These are phyloP conservation scores for Linum trigynum DNA, from an alignment of 345 rosid species.

Conservation along the genomic window DNA sequence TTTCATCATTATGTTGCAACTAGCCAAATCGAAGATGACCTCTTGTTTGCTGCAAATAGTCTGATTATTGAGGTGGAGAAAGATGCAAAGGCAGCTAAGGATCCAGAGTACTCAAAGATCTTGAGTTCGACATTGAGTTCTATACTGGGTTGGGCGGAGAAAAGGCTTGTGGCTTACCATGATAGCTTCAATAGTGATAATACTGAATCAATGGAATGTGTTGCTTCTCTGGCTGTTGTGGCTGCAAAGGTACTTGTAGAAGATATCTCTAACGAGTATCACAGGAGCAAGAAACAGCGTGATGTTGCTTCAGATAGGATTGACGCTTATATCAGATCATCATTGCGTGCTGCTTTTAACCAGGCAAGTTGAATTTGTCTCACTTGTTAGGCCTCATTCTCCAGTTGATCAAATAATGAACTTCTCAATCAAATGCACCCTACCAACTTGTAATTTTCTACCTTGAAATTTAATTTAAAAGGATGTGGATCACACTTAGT, in stretches of 20 bases:
- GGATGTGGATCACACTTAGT: not conserved
- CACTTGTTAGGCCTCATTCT: conserved; percentile 7
- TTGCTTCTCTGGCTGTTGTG: conserved; percentile 5
- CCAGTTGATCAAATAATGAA: not conserved
- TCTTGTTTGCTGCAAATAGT: conserved; percentile 7
- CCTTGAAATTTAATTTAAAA: not conserved
- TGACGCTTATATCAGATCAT: conserved; percentile 6
- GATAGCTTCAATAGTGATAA: conserved; percentile 10
- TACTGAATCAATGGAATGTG: conserved; percentile 2
- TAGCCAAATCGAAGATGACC: conserved; percentile 7
- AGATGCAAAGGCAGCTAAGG: conserved; percentile 8
- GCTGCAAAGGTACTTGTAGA: conserved; percentile 6
- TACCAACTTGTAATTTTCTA: not conserved
- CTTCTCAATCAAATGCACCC: not conserved
- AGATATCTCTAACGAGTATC: conserved; percentile 9
- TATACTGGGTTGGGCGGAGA: conserved; percentile 5
- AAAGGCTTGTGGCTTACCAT: conserved; percentile 5
- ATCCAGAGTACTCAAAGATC: conserved; percentile 7
- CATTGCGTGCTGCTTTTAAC: conserved; percentile 5
- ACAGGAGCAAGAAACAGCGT: conserved; percentile 8
- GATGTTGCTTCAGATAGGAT: conserved; percentile 14
- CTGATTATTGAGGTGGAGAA: conserved; percentile 7
- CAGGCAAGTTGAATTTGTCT: conserved; percentile 14
- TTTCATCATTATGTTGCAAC: conserved; percentile 7
- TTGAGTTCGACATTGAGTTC: conserved; percentile 6